Evolutionary conservation across 352 stramenopile genomes (phyloP).

Genomic region (Phytopythium kandeliae): DNA sequence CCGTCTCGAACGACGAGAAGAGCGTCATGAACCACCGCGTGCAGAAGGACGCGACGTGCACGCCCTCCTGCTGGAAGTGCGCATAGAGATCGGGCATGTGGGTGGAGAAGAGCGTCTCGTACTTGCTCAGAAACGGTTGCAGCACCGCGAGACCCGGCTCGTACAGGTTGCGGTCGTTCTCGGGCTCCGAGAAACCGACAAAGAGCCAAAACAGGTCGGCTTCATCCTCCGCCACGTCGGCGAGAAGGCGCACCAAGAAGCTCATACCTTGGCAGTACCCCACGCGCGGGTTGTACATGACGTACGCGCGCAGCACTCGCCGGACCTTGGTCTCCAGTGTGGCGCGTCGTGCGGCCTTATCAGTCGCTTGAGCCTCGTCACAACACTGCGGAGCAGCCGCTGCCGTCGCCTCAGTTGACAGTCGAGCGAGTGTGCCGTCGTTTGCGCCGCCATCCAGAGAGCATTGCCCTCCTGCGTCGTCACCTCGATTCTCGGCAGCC

Average conservation of each 20-base stretch:
- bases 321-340: constrained; percentile 62
- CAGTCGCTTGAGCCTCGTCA: not conserved
- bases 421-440: not conserved
- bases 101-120: constrained; percentile 53
- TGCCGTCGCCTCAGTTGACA: too few species aligned
- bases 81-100: constrained; percentile 61
- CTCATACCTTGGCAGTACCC: constrained; percentile 89
- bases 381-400: not conserved
- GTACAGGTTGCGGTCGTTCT: constrained; percentile 71
- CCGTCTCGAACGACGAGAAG: constrained; percentile 79
- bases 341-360: constrained; percentile 5
- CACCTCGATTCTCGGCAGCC: too few species aligned
- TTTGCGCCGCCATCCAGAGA: too few species aligned
- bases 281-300: constrained; percentile 74
- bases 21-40: constrained; percentile 85
- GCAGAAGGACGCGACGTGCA: constrained; percentile 66
- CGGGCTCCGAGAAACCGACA: constrained; percentile 64
- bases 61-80: constrained; percentile 52
- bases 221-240: constrained; percentile 60
- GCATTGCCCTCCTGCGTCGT: not conserved
- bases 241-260: constrained; percentile 69
- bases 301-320: constrained; percentile 71
- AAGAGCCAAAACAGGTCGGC: constrained; percentile 82
- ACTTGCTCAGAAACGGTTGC: constrained; percentile 57
- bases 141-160: constrained; percentile 69